Evolutionary conservation across 176 grass and related monocot genomes (phyloP), one percentile per base, ranked within the genome.

Genomic region (Avena atlantica): DNA sequence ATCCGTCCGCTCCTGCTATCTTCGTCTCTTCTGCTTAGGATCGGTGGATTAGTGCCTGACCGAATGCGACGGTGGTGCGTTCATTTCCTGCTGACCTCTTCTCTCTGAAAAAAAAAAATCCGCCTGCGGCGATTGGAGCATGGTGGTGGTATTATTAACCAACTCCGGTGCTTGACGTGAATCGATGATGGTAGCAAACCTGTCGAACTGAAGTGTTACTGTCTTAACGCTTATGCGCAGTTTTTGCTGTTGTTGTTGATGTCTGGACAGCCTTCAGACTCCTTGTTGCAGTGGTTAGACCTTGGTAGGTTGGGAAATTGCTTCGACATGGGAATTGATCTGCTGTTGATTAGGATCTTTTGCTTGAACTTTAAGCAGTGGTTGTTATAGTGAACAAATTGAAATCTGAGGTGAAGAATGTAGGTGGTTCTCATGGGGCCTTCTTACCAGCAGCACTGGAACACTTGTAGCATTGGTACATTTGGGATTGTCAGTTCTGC

Each of bases 391-490:
- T 29, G 48, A 74, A 48, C 11, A 81, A 67, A 20, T 27, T 81
- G 37, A 76, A 52, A 69, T 23, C 80, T 57, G 50, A 25, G 70
- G 50, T 34, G 71, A 49, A 24, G 10, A 48, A 45, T n/a, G 75
- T 36, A 65, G 23, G 16, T 80, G 37, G 58, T 85, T 81, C 47
- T 75, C 78, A 34, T 80, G 53, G 42, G 17, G 66, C 52, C 3
- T 69, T 76, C 36, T 48, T 59, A 49, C 60, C 4, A 68, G 70
- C 12, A 80, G 47, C 7, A 48, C 5, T 2, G 9, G 23, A 44
- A 66, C 10, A 74, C n/a, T 84, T 36, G 14, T 29, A 78, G 14
- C 61, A 45, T 84, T 16, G 40, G 67, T 66, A 8, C 12, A 24
- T 29, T 36, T 74, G 71, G 10, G 21, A 17, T 48, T 85, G 42